phyloP scores from a whole-genome alignment of 352 stramenopile species.

The Phytophthora pini region DNA sequence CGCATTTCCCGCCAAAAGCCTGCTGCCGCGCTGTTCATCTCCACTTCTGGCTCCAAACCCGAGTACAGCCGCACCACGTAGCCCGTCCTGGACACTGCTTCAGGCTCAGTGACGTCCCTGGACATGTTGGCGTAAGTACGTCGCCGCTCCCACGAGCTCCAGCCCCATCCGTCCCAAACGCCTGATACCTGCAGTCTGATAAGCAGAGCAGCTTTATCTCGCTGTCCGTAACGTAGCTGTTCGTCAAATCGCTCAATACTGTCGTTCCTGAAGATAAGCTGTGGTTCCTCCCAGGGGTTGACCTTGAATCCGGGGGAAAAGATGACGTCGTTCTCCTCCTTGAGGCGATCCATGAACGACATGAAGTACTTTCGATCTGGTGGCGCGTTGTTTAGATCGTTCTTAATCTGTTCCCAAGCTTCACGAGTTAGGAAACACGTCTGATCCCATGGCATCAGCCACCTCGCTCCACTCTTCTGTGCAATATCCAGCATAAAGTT shows the following conservation, averaged over 20 bases:
- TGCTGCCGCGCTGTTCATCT: slow-evolving; percentile 29
- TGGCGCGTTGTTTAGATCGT: slow-evolving; percentile 24
- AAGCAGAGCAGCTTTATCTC: slow-evolving; percentile 59
- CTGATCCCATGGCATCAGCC: slow-evolving; percentile 65
- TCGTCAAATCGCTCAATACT: slow-evolving; percentile 60
- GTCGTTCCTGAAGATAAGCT: slow-evolving; percentile 62
- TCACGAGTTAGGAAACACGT: slow-evolving; percentile 53
- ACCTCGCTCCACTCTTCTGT: slow-evolving; percentile 36
- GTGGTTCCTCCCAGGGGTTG: slow-evolving; percentile 59
- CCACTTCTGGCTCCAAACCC: slow-evolving; percentile 34
- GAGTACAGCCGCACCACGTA: slow-evolving; percentile 62
- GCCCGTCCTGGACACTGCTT: slow-evolving; percentile 41
- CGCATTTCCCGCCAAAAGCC: slow-evolving; percentile 55
- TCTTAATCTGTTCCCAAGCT: slow-evolving; percentile 54
- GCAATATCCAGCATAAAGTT: slow-evolving; percentile 61
- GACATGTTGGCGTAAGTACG: slow-evolving; percentile 51
- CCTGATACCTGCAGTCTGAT: slow-evolving; percentile 49
- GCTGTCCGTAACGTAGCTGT: slow-evolving; percentile 54
- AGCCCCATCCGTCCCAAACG: slow-evolving; percentile 55
- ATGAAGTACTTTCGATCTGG: slow-evolving; percentile 56
- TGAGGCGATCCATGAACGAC: slow-evolving; percentile 58
- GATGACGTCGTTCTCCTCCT: slow-evolving; percentile 52
- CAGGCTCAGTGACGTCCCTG: slow-evolving; percentile 34
- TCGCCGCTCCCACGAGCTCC: slow-evolving; percentile 49
- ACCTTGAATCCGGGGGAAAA: slow-evolving; percentile 39